Base-by-base conservation (phyloP, 805 yeast species). In the Starmerella vaccinii region DNA sequence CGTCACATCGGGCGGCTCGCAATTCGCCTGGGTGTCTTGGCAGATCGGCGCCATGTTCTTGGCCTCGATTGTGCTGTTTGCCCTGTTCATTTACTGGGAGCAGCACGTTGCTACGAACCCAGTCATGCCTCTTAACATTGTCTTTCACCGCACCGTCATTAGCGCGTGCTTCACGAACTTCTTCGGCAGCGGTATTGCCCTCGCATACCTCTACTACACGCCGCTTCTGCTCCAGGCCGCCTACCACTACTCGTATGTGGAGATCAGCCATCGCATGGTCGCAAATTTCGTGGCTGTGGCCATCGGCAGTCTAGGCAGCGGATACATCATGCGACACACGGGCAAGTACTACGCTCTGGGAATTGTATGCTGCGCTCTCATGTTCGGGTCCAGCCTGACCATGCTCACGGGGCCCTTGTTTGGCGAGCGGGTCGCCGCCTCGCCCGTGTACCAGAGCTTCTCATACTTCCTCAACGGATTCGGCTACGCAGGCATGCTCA, bases 201-300 rank as follows among this genome's bases (percentile, higher is more conserved):
- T 76, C 62, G 69, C 87, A 1, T 71, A 73, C 56, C 62, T 85
- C 49, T 86, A 73, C 66, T 85, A 80, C 64, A 72, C 80, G 3
- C 95, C 95, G 1, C 72, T 86, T 18, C 81, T 94, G 0, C 68
- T 87, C 49, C 46, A 76, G 33, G 90, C 88, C 49, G 83, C 84
- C 55, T 74, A 82, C 49, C 50, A 54, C 53, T 61, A 75, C 73
- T 55, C 80, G 86, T 6, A 84, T 90, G 2, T 82, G 87, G 90
- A 84, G 78, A 63, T 84, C 82, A 59, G 64, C 76, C 18, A 75
- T 82, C 61, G 68, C 80, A 56, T 70, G 23, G 54, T 65, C 13
- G 68, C 65, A 18, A 82, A 82, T 60, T 84, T 84, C 59, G 59
- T 82, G 39, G 85, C 83, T 13, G 79, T 81, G 9, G 76, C 88